Base-by-base conservation (phyloP, 768 basidiomycete species). In the Jaapia argillacea region DNA sequence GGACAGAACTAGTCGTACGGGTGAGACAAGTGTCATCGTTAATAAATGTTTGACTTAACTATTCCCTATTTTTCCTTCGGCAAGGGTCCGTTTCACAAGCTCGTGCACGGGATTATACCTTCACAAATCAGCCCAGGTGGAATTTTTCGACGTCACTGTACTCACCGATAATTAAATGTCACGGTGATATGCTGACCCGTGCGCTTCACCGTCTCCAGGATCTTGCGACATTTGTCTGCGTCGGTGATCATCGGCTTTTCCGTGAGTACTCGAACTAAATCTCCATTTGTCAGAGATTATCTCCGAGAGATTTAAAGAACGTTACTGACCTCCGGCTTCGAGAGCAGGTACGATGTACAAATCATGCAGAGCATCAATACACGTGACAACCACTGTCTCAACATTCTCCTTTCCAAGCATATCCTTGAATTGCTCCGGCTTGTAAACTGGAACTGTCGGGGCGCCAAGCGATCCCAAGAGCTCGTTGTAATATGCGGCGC, bases 241-340 rank as follows among this genome's bases (percentile, higher is more conserved):
- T 70, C 67, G 16, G 71, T 74, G 2, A 71, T 72, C 70, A 74
- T 72, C 0, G 72, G 72, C 52, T 74, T 74, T 53, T 75, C 72
- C n/a, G 72, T 71, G 42, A 75, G 49, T 5, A 73, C 72, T 13
- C 63, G 61, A 14, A 74, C 68, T 68, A 40, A 4, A 22, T n/a
- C 12, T 44, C 18, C 14, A 6, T 44, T 22, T 47, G 36, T 23
- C 27, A 5, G 16, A 10, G 24, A 26, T 28, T 21, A 14, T 12
- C n/a, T 18, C 7, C 7, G 40, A 13, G 18, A 23, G 26, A 12
- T 7, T 35, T 5, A 22, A 20, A 21, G 6, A 10, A 36, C 27
- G 12, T 18, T 3, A 52, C 64, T 50, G 41, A 64, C 68, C 64
- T 55, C 66, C 65, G 16, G 63, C 65, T 51, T 67, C 58, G 24